Percentiles rank a stretch among this genome's conserved stretches.
Conservation (phyloP, 306 rosid species). For the Cyclanthera cordifolia region DNA sequence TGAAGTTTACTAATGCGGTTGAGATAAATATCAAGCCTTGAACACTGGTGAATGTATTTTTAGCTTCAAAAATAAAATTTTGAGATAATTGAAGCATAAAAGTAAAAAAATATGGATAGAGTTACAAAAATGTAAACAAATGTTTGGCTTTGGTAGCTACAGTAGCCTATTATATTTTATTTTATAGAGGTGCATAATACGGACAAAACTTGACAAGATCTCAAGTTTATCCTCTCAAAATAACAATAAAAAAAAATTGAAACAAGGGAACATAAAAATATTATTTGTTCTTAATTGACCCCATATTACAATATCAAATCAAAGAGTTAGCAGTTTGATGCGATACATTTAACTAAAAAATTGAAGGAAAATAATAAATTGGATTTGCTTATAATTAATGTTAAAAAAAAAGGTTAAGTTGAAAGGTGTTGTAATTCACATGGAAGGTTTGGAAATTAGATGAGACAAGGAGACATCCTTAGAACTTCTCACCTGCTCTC, state of each 20-base stretch:
- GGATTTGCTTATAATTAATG: no score
- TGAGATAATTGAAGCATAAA: no score
- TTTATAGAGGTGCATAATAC: no score
- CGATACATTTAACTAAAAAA: not conserved
- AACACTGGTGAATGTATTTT: no score
- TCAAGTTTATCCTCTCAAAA: not conserved
- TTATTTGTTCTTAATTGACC: not conserved
- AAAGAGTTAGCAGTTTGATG: not conserved
- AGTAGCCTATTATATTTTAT: no score
- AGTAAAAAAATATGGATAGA: no score
- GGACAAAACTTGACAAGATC: not conserved
- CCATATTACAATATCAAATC: not conserved
- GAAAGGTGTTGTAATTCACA: not conserved
- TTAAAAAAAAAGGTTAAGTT: not conserved
- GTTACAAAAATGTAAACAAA: no score
- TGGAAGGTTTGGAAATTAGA: slow-evolving; percentile 11
- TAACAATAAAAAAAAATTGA: not conserved
- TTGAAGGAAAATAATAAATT: not conserved
- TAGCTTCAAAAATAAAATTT: no score
- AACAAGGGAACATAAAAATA: not conserved
- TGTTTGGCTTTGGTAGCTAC: no score
- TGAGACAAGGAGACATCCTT: slow-evolving; percentile 13
- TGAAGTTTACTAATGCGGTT: no score
- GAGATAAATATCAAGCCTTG: no score
- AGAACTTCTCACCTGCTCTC: not conserved